Evolutionary conservation across 129 eudicot species (phyloP).

Genomic region (sunflower (Helianthus annuus)): DNA sequence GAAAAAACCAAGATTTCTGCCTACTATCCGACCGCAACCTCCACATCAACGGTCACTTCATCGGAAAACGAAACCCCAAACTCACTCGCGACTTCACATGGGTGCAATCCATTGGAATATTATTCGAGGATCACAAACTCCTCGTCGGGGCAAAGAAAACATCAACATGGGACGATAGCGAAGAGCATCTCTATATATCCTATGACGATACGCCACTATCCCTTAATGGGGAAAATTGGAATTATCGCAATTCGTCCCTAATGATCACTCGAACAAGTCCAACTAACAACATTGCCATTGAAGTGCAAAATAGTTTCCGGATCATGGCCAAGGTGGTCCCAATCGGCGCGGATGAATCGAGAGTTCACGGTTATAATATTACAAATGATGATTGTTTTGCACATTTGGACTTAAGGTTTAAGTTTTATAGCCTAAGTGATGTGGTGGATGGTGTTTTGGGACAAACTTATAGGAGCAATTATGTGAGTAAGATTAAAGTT

Average conservation of each 20-base stretch:
- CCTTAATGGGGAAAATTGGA: conserved; percentile 24
- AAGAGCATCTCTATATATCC: conserved; percentile 39
- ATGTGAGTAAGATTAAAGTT: conserved; percentile 40
- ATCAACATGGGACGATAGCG: conserved; percentile 42
- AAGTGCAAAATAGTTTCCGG: conserved; percentile 32
- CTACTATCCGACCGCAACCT: conserved; percentile 45
- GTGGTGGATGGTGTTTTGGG: conserved; percentile 47
- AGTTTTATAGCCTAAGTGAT: conserved; percentile 36
- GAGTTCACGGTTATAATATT: conserved; percentile 41
- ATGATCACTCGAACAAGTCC: conserved; percentile 29
- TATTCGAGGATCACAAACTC: conserved; percentile 45
- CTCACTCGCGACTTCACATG: conserved; percentile 52
- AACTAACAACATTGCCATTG: conserved; percentile 33
- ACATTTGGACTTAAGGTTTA: conserved; percentile 47
- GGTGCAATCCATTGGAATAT: conserved; percentile 50
- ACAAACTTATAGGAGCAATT: conserved; percentile 44
- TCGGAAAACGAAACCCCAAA: conserved; percentile 46
- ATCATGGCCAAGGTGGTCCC: conserved; percentile 39
- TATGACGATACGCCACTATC: conserved; percentile 26
- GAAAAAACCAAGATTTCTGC: conserved; percentile 47
- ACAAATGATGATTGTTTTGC: conserved; percentile 46
- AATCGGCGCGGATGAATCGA: conserved; percentile 38
- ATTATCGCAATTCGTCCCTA: conserved; percentile 18
- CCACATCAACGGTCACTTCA: conserved; percentile 56
- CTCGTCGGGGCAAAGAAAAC: conserved; percentile 38